Evolutionary conservation across 768 basidiomycete species (phyloP), one percentile per base, ranked within the genome.

Genomic region (Russula earlei): DNA sequence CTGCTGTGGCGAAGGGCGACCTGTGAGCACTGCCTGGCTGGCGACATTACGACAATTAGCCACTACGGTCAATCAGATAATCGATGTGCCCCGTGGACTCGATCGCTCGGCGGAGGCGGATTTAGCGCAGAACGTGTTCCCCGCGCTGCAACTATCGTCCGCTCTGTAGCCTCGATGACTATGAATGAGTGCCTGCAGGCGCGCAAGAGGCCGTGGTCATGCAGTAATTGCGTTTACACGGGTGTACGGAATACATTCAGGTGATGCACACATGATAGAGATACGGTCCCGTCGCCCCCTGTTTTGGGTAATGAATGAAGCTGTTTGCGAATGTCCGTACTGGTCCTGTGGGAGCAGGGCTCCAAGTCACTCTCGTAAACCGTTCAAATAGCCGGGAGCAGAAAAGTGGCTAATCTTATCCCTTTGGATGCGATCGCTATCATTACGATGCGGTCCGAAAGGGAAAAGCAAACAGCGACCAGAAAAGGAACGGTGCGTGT

Each of bases 21-120:
- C 27, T 43, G 25, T 43, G 52, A 54, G 41, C 47, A 54, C 57
- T 41, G 52, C 52, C 41, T 52, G 29, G 34, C 52, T 52, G 33
- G 34, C 52, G 42, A 42, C 17, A 49, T 27, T 54, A 34, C 41
- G 34, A 54, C 47, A 33, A 43, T 49, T 54, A 36, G 38, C 36
- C 25, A 54, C 57, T 22, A 24, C n/a, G n/a, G n/a, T 48, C 41
- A 41, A 58, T 58, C 57, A 43, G 57, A 58, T 58, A 47, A 58
- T 58, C 57, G 57, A 58, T 58, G 12, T 31, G 19, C 41, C 46
- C 52, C 52, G 56, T 54, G 52, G 56, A 24, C 51, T 22, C 52
- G 57, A 58, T 58, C 36, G 33, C 47, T 58, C 57, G 57, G 57
- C 57, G 57, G 57, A 58, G 52, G 57, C 57, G 57, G 57, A 54